Conservation (phyloP, 352 stramenopile genomes). For the Phytophthora gonapodyides region DNA sequence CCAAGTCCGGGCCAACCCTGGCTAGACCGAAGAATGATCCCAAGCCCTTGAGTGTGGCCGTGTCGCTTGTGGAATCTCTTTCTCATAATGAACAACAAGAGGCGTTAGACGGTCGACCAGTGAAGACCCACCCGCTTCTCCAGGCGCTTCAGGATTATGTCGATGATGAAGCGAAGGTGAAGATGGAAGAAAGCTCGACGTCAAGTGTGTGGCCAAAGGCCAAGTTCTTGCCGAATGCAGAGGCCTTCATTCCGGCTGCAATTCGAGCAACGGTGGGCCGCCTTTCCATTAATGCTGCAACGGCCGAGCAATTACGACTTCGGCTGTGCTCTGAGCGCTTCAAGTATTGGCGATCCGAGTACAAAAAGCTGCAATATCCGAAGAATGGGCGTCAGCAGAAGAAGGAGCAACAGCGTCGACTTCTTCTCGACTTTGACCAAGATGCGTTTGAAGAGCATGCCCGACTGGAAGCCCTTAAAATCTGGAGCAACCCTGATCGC, state of each 20-base stretch:
- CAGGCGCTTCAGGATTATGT: conserved; percentile 73
- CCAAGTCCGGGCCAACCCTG: conserved; percentile 19
- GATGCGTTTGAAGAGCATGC: conserved; percentile 32
- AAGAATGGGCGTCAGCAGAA: conserved; percentile 40
- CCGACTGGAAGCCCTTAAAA: conserved; percentile 20
- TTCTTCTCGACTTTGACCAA: conserved; percentile 55
- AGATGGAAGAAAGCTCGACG: conserved; percentile 29
- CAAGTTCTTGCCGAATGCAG: conserved; percentile 43
- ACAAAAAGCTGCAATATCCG: conserved; percentile 40
- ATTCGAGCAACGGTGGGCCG: conserved; percentile 17
- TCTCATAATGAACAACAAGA: conserved; percentile 77
- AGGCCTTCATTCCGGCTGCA: conserved; percentile 36
- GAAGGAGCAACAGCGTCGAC: conserved; percentile 44
- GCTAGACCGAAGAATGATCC: conserved; percentile 32
- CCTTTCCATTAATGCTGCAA: conserved; percentile 47
- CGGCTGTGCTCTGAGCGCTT: conserved; percentile 49
- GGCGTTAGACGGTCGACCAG: conserved; percentile 54
- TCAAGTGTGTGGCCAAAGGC: conserved; percentile 30
- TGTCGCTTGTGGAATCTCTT: conserved; percentile 72
- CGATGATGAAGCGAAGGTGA: conserved; percentile 45
- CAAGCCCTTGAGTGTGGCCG: conserved; percentile 63
- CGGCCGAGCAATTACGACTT: conserved; percentile 40
- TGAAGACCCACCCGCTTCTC: conserved; percentile 69
- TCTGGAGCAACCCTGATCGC: conserved; percentile 13
- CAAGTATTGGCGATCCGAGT: conserved; percentile 48